phyloP scores from a whole-genome alignment of 2,329 filamentous ascomycete genomes.

The Penicillium hordei region DNA sequence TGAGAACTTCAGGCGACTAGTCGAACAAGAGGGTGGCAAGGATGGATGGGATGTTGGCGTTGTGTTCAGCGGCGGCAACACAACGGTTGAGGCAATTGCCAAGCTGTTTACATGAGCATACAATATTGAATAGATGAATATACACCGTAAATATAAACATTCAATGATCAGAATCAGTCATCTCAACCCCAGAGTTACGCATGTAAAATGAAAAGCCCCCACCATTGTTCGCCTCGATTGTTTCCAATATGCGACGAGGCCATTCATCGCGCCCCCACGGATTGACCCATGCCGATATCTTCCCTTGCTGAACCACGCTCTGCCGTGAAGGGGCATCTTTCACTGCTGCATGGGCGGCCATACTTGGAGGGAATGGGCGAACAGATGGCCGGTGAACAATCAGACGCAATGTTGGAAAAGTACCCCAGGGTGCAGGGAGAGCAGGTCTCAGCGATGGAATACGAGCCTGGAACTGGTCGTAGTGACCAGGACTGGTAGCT shows the following conservation, averaged over 20 bases:
- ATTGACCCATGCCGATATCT: constrained; percentile 41
- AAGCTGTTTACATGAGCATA: constrained; percentile 49
- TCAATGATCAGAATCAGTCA: constrained; percentile 8
- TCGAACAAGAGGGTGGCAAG: constrained; percentile 64
- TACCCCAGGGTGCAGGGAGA: constrained; percentile 42
- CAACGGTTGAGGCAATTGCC: constrained; percentile 60
- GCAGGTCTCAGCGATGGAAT: constrained; percentile 34
- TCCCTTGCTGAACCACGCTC: constrained; percentile 34
- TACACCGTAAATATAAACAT: not conserved
- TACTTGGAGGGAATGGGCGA: constrained; percentile 36
- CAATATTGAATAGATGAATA: not conserved
- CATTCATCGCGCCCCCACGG: constrained; percentile 37
- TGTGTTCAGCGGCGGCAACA: constrained; percentile 65
- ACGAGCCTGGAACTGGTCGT: constrained; percentile 16
- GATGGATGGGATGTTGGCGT: constrained; percentile 71
- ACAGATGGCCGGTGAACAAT: constrained; percentile 39
- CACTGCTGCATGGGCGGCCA: constrained; percentile 35
- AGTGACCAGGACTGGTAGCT: constrained; percentile 17
- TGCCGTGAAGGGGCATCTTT: constrained; percentile 39
- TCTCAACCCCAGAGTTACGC: constrained; percentile 26
- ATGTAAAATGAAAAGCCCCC: constrained; percentile 36
- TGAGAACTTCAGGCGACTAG: constrained; percentile 73
- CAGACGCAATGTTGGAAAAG: constrained; percentile 40
- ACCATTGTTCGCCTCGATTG: constrained; percentile 27
- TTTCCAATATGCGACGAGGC: constrained; percentile 32